Evolutionary conservation across 2,329 filamentous ascomycete species (phyloP).

Genomic region (Epichloe brachyelytri): DNA sequence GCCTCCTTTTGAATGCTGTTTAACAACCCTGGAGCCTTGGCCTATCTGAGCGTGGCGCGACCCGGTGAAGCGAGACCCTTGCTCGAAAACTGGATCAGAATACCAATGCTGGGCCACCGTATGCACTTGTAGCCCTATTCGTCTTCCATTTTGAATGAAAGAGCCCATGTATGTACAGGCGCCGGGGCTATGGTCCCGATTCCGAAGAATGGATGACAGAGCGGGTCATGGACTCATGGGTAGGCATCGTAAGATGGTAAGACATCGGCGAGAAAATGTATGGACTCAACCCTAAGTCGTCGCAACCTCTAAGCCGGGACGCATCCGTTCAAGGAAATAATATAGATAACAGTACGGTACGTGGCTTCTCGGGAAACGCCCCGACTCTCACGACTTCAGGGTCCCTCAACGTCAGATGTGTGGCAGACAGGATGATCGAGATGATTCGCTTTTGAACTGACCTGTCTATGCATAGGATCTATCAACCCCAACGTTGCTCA

Average conservation of each 20-base stretch:
- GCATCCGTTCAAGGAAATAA: no score
- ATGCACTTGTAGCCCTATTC: background rate
- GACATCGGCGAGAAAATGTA: conserved; percentile 5
- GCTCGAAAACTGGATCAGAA: background rate
- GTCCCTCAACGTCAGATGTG: no score
- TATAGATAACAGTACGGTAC: no score
- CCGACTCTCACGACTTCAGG: no score
- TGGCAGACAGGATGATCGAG: no score
- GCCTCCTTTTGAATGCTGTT: background rate
- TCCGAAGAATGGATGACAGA: background rate
- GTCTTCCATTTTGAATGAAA: background rate
- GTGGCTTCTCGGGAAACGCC: no score
- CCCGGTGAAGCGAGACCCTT: background rate
- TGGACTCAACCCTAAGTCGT: background rate
- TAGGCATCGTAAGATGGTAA: conserved; percentile 3
- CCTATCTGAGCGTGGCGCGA: background rate
- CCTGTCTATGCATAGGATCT: no score
- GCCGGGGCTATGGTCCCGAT: background rate
- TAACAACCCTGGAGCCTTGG: background rate
- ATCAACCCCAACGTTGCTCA: background rate
- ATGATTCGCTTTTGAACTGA: no score
- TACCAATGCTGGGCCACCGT: no score
- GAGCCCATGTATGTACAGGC: background rate
- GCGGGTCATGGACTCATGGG: background rate
- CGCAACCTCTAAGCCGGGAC: background rate